Base-by-base conservation (phyloP, 345 rosid species). In the thale cress (Arabidopsis thaliana) region DNA sequence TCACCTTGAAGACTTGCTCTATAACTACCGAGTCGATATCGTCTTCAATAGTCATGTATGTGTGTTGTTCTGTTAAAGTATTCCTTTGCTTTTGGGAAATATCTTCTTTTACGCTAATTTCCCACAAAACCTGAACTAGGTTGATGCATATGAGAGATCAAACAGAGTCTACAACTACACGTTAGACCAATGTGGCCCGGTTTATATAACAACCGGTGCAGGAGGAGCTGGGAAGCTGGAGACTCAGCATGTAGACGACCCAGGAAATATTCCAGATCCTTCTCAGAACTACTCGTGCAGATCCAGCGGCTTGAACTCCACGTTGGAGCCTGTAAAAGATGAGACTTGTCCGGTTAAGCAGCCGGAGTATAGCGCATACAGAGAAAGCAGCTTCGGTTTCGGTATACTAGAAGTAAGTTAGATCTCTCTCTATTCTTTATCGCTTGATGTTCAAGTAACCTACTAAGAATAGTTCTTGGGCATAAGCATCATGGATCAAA, bases 321-420 rank as follows among this genome's bases (percentile, higher is more conserved):
- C 89, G 44, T 83, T 89, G 46, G 93, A 89, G 11, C 89, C 85
- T 4, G 91, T 90, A 10, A 56, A 80, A 12, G 89, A 91, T 44
- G 83, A 81, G 52, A 84, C 83, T 74, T 94, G 97, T 71, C 89
- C 86, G 83, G 83, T 85, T 45, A 62, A 64, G 69, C 98, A 94
- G 78, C 97, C 97, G 0, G 97, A 91, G 3, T 94, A 85, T 63
- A 91, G 95, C 48, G 98, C 95, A 16, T 86, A 87, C 59, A 83
- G 98, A 83, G 97, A 94, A 75, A 88, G 89, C 74, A 94, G 98
- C 84, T 91, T 91, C 11, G 98, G 98, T 66, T 86, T 88, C 65
- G 98, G 97, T 52, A 82, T 88, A 59, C 76, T 91, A 49, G 97
- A 94, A 90, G 98, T 94, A 81, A 78, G 77, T 78, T 9, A 2